Evolutionary conservation across 305 asterid genomes (phyloP).

Genomic region (Fraxinus baroniana): DNA sequence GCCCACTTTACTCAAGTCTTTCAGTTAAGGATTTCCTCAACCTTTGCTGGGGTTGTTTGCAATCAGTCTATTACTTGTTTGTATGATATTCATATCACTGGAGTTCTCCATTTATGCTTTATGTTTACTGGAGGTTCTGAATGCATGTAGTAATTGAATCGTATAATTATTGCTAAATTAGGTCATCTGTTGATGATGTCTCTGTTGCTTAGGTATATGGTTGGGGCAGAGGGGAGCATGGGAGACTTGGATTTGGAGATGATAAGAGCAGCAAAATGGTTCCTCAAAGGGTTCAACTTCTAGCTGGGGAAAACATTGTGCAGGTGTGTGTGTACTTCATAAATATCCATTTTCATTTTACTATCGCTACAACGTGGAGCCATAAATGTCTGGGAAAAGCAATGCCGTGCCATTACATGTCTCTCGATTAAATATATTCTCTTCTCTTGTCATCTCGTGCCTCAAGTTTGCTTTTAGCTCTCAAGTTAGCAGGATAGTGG

Average conservation of each 20-base stretch:
- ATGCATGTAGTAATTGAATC: not conserved
- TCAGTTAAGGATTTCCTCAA: not conserved
- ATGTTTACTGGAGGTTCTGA: not conserved
- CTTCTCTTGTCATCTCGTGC: not conserved
- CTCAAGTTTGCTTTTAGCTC: not conserved
- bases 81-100: not conserved
- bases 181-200: slow-evolving; percentile 1
- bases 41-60: not conserved
- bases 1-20: not conserved
- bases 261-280: slow-evolving; percentile 99
- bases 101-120: not conserved
- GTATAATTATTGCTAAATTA: not conserved
- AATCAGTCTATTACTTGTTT: not conserved
- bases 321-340: slow-evolving; percentile 51
- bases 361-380: not conserved
- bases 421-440: not conserved
- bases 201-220: slow-evolving; percentile 68
- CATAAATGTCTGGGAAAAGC: not conserved
- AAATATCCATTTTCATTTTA: not conserved
- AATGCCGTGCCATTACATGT: not conserved
- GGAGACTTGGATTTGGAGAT: slow-evolving; percentile 98
- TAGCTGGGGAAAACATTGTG: slow-evolving; percentile 78
- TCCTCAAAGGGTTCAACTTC: slow-evolving; percentile 90
- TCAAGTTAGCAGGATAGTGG: slow-evolving; percentile 3
- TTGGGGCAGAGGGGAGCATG: slow-evolving; percentile 99